These are phyloP conservation scores for Jaltomata sinuosa DNA, from an alignment of 257 asterid species.

Conservation along the genomic window DNA sequence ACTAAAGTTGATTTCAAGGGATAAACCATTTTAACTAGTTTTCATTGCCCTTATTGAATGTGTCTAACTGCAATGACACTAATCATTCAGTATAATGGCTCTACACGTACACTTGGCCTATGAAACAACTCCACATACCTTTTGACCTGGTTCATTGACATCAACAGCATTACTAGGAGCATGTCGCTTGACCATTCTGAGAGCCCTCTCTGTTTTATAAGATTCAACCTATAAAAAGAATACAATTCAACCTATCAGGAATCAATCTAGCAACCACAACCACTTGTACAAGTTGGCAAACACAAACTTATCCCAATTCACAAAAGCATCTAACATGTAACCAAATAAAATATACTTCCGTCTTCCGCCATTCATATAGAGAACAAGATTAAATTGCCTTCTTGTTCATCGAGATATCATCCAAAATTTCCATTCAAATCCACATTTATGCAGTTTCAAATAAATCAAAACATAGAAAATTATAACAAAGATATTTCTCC, in stretches of 20 bases:
- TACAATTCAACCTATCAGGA: not conserved
- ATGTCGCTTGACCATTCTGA: conserved; percentile 72
- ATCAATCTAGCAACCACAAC: not conserved
- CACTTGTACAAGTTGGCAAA: not conserved
- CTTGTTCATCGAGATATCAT: not conserved
- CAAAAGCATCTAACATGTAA: not conserved
- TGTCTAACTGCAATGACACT: not conserved
- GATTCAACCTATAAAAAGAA: conserved; percentile 52
- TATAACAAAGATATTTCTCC: not conserved
- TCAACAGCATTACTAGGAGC: conserved; percentile 32
- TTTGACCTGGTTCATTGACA: conserved; percentile 21
- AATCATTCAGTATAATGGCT: not conserved
- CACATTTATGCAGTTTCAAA: not conserved
- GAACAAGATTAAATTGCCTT: not conserved
- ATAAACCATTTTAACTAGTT: not conserved
- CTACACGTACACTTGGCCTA: not conserved
- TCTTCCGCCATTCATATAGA: not conserved
- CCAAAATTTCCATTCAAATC: not conserved
- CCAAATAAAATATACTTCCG: not conserved
- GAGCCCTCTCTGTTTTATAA: conserved; percentile 56
- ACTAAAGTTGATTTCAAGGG: not conserved
- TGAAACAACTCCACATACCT: conserved; percentile 7
- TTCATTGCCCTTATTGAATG: not conserved
- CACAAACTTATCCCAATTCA: not conserved
- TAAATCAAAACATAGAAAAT: not conserved